Conservation (phyloP, 2,329 filamentous ascomycete species). For the Colletotrichum tanaceti region DNA sequence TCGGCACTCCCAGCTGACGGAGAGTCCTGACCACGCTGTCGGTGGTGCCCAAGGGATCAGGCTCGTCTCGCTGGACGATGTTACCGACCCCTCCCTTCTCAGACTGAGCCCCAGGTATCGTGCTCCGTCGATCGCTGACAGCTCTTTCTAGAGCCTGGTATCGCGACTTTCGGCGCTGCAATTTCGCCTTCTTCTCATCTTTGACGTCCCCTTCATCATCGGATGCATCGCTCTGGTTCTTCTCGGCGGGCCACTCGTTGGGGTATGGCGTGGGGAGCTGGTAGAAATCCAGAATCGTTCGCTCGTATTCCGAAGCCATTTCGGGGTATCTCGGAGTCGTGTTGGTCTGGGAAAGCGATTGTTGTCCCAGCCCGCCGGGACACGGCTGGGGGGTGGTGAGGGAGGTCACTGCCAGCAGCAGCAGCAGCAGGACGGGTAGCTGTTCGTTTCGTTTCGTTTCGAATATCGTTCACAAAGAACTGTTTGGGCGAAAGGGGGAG, state of each 20-base stretch:
- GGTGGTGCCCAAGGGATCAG: slow-evolving; percentile 88
- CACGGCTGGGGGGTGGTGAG: slow-evolving; percentile 17
- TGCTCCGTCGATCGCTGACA: slow-evolving; percentile 74
- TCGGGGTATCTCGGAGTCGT: slow-evolving; percentile 11
- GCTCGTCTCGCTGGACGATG: slow-evolving; percentile 89
- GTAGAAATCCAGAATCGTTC: slow-evolving; percentile 88
- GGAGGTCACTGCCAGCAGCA: slow-evolving; percentile 22
- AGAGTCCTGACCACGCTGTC: slow-evolving; percentile 88
- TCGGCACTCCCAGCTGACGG: slow-evolving; percentile 78
- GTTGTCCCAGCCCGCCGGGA: slow-evolving; percentile 5
- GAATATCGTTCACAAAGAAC: slow-evolving; percentile 11
- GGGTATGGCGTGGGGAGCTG: slow-evolving; percentile 83
- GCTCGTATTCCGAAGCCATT: slow-evolving; percentile 71
- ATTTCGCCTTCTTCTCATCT: slow-evolving; percentile 57
- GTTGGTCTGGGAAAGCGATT: background rate
- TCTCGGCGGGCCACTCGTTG: slow-evolving; percentile 85
- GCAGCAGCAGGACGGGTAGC: slow-evolving; percentile 12
- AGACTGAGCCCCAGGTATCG: slow-evolving; percentile 74
- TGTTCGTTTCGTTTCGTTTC: slow-evolving; percentile 13
- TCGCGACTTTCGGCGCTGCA: slow-evolving; percentile 75
- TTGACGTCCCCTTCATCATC: slow-evolving; percentile 71
- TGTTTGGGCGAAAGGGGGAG: slow-evolving; percentile 16
- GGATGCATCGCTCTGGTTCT: slow-evolving; percentile 76
- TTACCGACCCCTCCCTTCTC: slow-evolving; percentile 76
- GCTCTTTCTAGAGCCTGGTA: slow-evolving; percentile 87